Base-by-base conservation (phyloP, 2,329 filamentous ascomycete genomes). In the Cladobotryum protrusum region DNA sequence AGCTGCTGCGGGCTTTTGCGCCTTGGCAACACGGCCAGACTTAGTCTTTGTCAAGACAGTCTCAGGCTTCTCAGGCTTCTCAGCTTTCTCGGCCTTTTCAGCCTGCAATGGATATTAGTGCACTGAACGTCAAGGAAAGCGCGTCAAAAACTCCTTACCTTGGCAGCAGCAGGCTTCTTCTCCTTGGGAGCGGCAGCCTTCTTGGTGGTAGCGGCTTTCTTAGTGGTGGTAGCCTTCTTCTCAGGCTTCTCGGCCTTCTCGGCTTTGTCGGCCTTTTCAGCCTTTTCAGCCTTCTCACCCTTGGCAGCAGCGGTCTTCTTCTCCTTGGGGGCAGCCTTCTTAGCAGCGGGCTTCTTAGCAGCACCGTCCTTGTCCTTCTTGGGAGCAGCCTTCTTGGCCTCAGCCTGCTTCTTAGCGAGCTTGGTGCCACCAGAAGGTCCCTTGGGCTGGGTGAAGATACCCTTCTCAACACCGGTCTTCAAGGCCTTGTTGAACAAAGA, bases 391-490 rank as follows among this genome's bases (percentile, higher is more conserved):
- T 67, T 67, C 66, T 72, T 72, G 47, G 67, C 60, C 58, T 69
- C 67, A 18, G 64, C 61, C 58, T 76, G 70, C 77, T 89, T 90
- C 83, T 92, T 92, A 53, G 86, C 86, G 53, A 96, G 85, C 85
- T 96, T 96, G 72, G 93, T 89, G 59, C 89, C 87, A 54, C 90
- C 90, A 56, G 90, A 96, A 53, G 89, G 79, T 63, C 89, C 90
- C 83, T 96, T 96, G 64, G 90, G 91, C 69, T 92, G 89, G 65
- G 84, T 79, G 67, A 96, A 96, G 62, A 87, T 79, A 56, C 87
- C 88, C 78, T 86, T 90, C 64, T 95, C 88, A 61, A 91, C 89
- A 69, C 90, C 90, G 53, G 76, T 73, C 72, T 86, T 82, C 66
- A 95, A 77, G 48, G 89, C 88, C 71, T 86, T 86, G 83, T 93